Conservation (phyloP, 371 early-diverging fungal genomes). For the Actinomucor elegans region DNA sequence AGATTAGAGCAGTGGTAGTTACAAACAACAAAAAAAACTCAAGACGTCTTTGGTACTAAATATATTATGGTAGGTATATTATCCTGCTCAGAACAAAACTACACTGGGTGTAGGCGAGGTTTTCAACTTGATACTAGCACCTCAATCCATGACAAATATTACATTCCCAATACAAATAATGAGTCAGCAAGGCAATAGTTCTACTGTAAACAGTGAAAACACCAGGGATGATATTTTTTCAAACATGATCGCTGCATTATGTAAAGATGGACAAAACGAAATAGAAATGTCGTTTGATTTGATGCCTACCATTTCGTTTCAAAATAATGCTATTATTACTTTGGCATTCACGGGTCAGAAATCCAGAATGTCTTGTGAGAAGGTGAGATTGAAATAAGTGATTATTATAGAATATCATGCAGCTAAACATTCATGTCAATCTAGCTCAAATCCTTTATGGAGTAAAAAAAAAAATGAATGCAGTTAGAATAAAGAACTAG, state of each 20-base stretch:
- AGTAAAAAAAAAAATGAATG: too few relatives aligned
- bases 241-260: background rate
- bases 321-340: background rate
- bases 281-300: constrained; percentile 4
- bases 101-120: constrained; percentile 13
- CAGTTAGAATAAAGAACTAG: too few relatives aligned
- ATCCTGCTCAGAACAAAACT: constrained; percentile 9
- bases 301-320: constrained; percentile 12
- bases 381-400: too few relatives aligned
- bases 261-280: background rate
- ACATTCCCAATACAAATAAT: constrained; percentile 6
- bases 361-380: constrained; percentile 8
- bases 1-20: constrained; percentile 10
- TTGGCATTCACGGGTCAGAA: constrained; percentile 11
- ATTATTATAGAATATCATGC: too few relatives aligned
- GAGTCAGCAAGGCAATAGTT: background rate
- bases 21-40: too few relatives aligned
- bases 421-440: too few relatives aligned
- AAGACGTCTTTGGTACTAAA: background rate
- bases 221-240: background rate
- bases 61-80: constrained; percentile 2
- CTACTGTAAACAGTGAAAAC: background rate
- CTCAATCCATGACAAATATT: constrained; percentile 5
- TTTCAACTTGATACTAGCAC: background rate
- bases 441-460: too few relatives aligned